These are phyloP conservation scores for Phytophthora citrophthora DNA, from an alignment of 352 stramenopile genomes.

Conservation along the genomic window DNA sequence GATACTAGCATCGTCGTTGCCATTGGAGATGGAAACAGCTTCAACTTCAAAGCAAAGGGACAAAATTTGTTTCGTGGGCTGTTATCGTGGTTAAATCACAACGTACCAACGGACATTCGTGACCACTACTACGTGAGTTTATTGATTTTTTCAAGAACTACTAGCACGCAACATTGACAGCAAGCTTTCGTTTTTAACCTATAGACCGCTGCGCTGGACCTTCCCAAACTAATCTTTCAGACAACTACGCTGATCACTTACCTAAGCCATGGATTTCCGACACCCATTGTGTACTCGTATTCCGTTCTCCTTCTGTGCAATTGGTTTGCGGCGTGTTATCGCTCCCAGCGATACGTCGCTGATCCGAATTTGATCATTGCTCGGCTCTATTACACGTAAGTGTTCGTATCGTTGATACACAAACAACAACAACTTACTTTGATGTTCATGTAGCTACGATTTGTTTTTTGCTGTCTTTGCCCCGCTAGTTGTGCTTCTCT, in stretches of 20 bases:
- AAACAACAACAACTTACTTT: too few relatives aligned
- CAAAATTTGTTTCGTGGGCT: not conserved
- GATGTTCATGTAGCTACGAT: conserved; percentile 41
- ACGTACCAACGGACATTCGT: conserved; percentile 23
- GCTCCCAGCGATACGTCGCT: conserved; percentile 44
- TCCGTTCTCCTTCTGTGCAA: conserved; percentile 44
- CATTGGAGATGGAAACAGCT: not conserved
- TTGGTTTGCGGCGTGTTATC: conserved; percentile 56
- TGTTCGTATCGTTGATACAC: not conserved
- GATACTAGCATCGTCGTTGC: not conserved
- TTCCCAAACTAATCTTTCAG: conserved; percentile 61
- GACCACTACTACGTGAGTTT: conserved; percentile 34
- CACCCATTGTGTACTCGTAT: conserved; percentile 47
- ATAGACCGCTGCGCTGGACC: conserved; percentile 49
- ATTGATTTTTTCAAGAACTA: not conserved
- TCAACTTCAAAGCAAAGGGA: not conserved
- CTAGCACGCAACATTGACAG: too few relatives aligned
- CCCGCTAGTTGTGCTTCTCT: conserved; percentile 47
- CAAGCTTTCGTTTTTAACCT: not conserved
- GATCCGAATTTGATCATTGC: conserved; percentile 42
- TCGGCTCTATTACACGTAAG: conserved; percentile 45
- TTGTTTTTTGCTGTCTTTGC: conserved; percentile 71
- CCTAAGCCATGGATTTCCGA: conserved; percentile 52
- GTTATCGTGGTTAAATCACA: conserved; percentile 7
- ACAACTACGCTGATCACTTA: conserved; percentile 51